Conservation (phyloP, 495 filamentous ascomycete species). For the Hypoxylon intermedium region DNA sequence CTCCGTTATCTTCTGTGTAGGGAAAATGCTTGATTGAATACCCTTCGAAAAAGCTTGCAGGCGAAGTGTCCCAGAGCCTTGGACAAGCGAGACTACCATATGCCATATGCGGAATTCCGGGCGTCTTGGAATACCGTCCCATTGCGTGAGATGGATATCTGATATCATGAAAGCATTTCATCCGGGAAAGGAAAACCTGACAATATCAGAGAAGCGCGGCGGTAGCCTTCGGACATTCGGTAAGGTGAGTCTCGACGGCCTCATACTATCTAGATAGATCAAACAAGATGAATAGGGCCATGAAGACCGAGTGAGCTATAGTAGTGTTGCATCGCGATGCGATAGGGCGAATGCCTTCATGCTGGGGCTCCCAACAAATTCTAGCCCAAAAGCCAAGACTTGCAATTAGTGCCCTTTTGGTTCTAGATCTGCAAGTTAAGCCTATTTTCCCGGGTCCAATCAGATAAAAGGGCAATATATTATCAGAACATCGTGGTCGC, state of each 20-base stretch:
- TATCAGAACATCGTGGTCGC: conserved; percentile 33
- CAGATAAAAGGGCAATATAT: conserved; percentile 19
- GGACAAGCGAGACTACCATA: conserved; percentile 27
- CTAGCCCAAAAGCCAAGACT: conserved; percentile 15
- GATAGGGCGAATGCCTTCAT: conserved; percentile 13
- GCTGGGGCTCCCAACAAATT: conserved; percentile 29
- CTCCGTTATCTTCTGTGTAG: conserved; percentile 38
- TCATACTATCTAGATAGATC: background rate
- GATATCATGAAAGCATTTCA: conserved; percentile 3
- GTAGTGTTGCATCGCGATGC: conserved; percentile 2
- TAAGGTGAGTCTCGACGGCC: background rate
- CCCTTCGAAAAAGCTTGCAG: conserved; percentile 14
- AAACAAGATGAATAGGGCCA: background rate
- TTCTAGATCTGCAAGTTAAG: conserved; percentile 34
- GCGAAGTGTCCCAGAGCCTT: conserved; percentile 25
- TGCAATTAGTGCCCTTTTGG: conserved; percentile 10
- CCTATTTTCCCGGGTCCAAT: conserved; percentile 32
- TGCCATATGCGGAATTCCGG: conserved; percentile 32
- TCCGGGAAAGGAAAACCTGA: conserved; percentile 3
- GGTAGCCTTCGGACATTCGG: conserved; percentile 26
- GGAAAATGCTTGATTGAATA: too few relatives aligned
- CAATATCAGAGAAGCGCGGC: conserved; percentile 9
- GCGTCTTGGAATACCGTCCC: conserved; percentile 18
- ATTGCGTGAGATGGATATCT: conserved; percentile 5
- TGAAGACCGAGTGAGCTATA: conserved; percentile 9